Base-by-base conservation (phyloP, 331 rosid species). In the Prunus yedoensis region DNA sequence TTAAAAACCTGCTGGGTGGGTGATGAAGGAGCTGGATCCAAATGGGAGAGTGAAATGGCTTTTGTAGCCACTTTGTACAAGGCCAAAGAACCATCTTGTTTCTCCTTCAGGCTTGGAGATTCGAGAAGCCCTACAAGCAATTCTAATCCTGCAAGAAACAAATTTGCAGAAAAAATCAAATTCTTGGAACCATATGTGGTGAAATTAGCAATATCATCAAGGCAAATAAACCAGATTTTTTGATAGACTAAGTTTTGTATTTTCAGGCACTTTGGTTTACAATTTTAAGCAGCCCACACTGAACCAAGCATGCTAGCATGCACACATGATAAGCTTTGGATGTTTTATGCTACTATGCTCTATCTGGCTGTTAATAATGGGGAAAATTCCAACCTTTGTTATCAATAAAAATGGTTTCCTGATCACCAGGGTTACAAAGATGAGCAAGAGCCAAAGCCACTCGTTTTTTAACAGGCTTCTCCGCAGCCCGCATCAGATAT, bases 1-100 rank as follows among this genome's bases (percentile, higher is more conserved):
- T 47, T 65, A 51, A 66, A 41, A 71, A 88, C 96, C 93, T 82
- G 88, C 6, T 76, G 78, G 17, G 81, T 73, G 74, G 93, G 90
- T 32, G 93, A 84, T 59, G 71, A 78, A 73, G 89, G 86, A 78
- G 84, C 89, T 53, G 77, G 83, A 78, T 84, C 88, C 61, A 58
- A 54, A 10, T 66, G 83, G 68, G 89, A 75, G 52, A 72, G 72
- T 45, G 87, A 78, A 67, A 35, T 9, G 32, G 61, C 76, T 68
- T 69, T 82, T 68, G 82, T 82, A 77, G 85, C 85, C 79, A 82
- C 54, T 73, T 11, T 69, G 63, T 77, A 78, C 77, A 82, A 78
- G 76, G 82, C 85, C 69, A 74, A 59, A 11, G 82, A 82, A 61
- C 57, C 77, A 62, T 82, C 79, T 17, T 10, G 61, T 20, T 78